These are phyloP conservation scores for Penicillium samsonianum DNA, from an alignment of 495 filamentous ascomycete genomes.

Conservation along the genomic window DNA sequence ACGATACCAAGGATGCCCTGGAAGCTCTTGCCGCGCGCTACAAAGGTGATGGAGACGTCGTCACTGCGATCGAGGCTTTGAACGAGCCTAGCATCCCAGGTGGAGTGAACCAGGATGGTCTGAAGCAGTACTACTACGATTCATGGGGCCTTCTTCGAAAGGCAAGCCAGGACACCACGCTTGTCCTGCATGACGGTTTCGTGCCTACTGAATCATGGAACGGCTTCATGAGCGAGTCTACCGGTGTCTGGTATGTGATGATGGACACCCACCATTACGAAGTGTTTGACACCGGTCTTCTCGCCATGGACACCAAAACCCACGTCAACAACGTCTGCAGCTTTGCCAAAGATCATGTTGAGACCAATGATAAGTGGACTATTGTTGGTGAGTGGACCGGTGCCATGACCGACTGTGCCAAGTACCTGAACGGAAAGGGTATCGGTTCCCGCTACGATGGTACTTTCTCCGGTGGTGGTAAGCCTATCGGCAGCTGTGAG, in stretches of 20 bases:
- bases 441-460: slow-evolving; percentile 73
- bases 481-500: slow-evolving; percentile 57
- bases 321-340: slow-evolving; percentile 56
- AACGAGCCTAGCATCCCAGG: slow-evolving; percentile 67
- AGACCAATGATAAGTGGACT: slow-evolving; percentile 65
- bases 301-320: slow-evolving; percentile 46
- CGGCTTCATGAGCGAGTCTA: slow-evolving; percentile 61
- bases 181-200: slow-evolving; percentile 72
- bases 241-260: slow-evolving; percentile 60
- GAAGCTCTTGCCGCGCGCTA: slow-evolving; percentile 61
- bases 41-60: slow-evolving; percentile 59
- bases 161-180: slow-evolving; percentile 52
- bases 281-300: slow-evolving; percentile 62
- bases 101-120: slow-evolving; percentile 48
- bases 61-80: slow-evolving; percentile 69
- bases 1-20: slow-evolving; percentile 59
- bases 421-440: slow-evolving; percentile 68
- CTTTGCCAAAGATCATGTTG: slow-evolving; percentile 48
- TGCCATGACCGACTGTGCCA: slow-evolving; percentile 74
- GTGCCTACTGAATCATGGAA: slow-evolving; percentile 64
- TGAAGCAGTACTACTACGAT: slow-evolving; percentile 67
- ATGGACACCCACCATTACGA: slow-evolving; percentile 71
- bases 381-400: slow-evolving; percentile 72
- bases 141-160: slow-evolving; percentile 57
- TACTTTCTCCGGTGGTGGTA: slow-evolving; percentile 48